Percentiles rank a stretch among this genome's conserved stretches.
Conservation (phyloP, 208 protist species). For the Lotmaria passim region DNA sequence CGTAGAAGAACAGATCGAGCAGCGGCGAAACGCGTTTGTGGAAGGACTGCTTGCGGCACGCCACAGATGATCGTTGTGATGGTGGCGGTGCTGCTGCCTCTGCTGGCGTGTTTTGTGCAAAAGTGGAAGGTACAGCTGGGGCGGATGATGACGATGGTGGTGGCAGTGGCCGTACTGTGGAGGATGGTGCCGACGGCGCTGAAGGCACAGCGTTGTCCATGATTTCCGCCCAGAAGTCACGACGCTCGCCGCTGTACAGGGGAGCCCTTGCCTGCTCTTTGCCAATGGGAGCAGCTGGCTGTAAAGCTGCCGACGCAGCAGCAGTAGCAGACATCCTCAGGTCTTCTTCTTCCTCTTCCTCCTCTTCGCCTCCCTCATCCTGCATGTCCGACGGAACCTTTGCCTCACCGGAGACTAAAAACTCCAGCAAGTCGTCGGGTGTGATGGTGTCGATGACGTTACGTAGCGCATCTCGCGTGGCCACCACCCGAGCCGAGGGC, state of each 20-base stretch:
- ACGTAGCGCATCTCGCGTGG: conserved; percentile 38
- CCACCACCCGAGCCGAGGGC: conserved; percentile 50
- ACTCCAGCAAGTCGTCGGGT: conserved; percentile 81
- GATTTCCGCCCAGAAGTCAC: conserved; percentile 52
- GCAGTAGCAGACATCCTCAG: no score
- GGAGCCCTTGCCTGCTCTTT: background rate
- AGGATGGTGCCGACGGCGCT: background rate
- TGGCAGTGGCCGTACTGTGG: background rate
- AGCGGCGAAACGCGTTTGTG: conserved; percentile 59
- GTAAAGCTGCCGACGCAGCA: no score
- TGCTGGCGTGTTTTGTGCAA: no score
- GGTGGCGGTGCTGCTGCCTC: background rate
- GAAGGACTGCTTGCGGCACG: conserved; percentile 47
- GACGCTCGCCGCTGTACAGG: conserved; percentile 9
- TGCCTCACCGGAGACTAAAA: conserved; percentile 64
- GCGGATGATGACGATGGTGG: background rate
- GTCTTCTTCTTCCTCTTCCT: conserved; percentile 6
- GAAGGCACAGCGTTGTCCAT: conserved; percentile 25
- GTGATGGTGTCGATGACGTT: conserved; percentile 50
- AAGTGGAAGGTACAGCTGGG: no score
- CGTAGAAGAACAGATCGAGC: conserved; percentile 83
- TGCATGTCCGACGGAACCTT: conserved; percentile 73
- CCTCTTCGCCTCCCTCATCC: conserved; percentile 5
- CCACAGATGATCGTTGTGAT: no score
- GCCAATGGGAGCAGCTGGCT: no score